A percentile compares a stretch with the other conserved stretches of the same genome.
phyloP scores from a whole-genome alignment of 306 rosid genomes.

The Cyamopsis tetragonoloba region DNA sequence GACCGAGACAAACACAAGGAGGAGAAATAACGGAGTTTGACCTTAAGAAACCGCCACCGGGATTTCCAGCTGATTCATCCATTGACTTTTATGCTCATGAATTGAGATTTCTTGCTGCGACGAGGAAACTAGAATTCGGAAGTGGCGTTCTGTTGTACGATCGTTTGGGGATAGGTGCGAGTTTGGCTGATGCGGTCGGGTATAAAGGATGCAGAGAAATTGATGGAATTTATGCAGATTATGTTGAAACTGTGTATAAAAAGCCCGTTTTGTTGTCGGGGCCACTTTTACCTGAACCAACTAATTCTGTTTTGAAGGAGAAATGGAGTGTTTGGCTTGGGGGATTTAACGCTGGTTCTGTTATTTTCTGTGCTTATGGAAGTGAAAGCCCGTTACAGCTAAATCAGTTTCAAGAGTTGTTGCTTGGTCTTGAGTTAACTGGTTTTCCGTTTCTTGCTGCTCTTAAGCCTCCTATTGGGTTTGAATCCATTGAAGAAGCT shows the following conservation, averaged over 20 bases:
- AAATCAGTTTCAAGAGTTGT: constrained; percentile 12
- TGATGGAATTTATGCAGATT: constrained; percentile 19
- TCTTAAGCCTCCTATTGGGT: constrained; percentile 8
- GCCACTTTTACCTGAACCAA: constrained; percentile 21
- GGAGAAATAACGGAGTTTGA: not conserved
- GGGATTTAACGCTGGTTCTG: constrained; percentile 9
- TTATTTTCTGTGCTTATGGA: constrained; percentile 23
- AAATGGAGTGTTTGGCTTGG: constrained; percentile 28
- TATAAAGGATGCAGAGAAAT: constrained; percentile 30
- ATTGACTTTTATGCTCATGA: constrained; percentile 23
- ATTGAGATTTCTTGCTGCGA: not conserved
- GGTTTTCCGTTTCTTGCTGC: constrained; percentile 33
- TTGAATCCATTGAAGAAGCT: constrained; percentile 15
- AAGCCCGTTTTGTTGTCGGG: constrained; percentile 30
- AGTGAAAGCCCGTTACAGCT: constrained; percentile 10
- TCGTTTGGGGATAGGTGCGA: not conserved
- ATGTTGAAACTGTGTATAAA: not conserved
- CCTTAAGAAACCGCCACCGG: constrained; percentile 2
- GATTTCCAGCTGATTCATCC: constrained; percentile 20
- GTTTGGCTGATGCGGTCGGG: not conserved
- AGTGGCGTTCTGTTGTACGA: constrained; percentile 20
- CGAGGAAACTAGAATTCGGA: not conserved
- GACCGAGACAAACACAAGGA: not conserved
- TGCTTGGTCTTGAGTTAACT: constrained; percentile 30
- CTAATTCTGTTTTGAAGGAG: not conserved